Conservation (phyloP, 306 rosid genomes). For the Arachis hypogaea region DNA sequence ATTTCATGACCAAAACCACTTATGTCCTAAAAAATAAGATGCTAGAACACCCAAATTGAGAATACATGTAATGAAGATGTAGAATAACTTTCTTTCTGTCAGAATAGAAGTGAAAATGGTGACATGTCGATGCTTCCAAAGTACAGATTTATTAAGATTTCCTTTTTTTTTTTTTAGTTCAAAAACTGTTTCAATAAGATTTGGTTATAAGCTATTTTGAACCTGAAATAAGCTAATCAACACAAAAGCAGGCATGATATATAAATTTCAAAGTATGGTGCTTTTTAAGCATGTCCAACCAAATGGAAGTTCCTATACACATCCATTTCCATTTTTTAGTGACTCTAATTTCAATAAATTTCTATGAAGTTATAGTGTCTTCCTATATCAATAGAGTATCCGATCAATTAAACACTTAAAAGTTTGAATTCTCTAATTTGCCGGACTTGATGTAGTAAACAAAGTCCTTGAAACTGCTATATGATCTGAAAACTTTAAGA, state of each 20-base stretch:
- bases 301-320: slow-evolving; percentile 5
- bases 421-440: neutral
- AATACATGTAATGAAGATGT: slow-evolving; percentile 2
- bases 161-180: too few species aligned
- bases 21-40: neutral
- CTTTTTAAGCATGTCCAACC: neutral
- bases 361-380: slow-evolving; percentile 2
- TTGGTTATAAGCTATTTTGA: too few species aligned
- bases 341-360: neutral
- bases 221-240: too few species aligned
- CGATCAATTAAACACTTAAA: neutral
- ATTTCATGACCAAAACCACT: neutral
- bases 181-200: too few species aligned
- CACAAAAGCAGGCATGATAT: neutral
- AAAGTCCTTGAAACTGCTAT: neutral
- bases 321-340: neutral
- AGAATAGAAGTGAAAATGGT: slow-evolving; percentile 15
- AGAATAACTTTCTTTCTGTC: neutral
- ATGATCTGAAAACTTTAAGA: slow-evolving; percentile 6
- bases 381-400: slow-evolving; percentile 4
- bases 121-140: neutral
- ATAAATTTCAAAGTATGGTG: neutral
- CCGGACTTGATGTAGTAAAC: neutral
- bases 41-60: neutral
- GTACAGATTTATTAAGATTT: neutral